Evolutionary conservation across 148 eudicot genomes (phyloP), one percentile per base, ranked within the genome.

Genomic region (Camellia sinensis): DNA sequence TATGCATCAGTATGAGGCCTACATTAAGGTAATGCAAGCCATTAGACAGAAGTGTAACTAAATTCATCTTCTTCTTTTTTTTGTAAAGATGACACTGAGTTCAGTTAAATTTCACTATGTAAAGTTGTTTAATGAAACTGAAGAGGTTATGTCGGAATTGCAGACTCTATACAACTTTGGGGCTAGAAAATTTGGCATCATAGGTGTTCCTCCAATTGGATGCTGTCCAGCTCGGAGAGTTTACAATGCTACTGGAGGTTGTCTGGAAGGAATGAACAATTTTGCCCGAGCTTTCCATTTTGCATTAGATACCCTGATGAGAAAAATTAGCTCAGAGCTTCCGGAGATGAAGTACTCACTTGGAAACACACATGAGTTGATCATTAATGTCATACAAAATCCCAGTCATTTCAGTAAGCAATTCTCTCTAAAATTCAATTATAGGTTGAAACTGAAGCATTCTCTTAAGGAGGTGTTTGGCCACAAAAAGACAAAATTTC

Each of bases 81-180:
- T 48, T 4, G 7, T 48, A 4, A 48, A 48, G 7, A 4, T 3
- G 10, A 11, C 15, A 40, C 3, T 7, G 0, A 44, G 6, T 6
- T 15, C 8, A 5, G 37, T 29, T 29, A 29, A 29, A 29, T 29
- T 29, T 22, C 29, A 69, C 22, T 9, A n/a, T 41, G 37, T 1
- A 29, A 29, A 29, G 37, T 29, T 29, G 37, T 29, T 29, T 29
- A 29, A 29, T 29, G 37, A 1, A 29, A 29, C 37, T 29, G 37
- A 29, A 29, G 37, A 29, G 37, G 37, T 29, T 29, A 29, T 29
- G 29, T 17, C 46, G 64, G 68, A 29, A 46, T 70, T 5, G 52
- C 83, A 84, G 83, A 52, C 72, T 67, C 57, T 84, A 17, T 84
- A 84, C 63, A 67, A 66, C 7, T 19, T 80, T 70, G 86, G 86